Evolutionary conservation across 805 yeast species (phyloP), one percentile per base, ranked within the genome.

Genomic region (Ogataea trehalophila): DNA sequence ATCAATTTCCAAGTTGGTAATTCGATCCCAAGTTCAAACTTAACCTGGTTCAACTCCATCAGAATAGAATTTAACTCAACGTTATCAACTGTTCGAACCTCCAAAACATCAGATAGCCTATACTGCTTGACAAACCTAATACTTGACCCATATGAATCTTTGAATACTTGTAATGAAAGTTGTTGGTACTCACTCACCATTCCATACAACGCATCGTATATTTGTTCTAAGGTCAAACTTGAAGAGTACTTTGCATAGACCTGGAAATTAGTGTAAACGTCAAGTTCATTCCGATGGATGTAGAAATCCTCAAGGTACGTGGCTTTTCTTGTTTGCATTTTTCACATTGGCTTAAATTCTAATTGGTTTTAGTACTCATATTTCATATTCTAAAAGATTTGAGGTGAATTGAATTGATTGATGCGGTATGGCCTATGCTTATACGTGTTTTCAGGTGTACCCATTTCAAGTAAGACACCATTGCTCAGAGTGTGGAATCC

Each of bases 1-100:
- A 48, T 38, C 7, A 60, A 38, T 33, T 47, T 51, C 66, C 66
- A 63, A 17, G 58, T 16, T 29, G 65, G 63, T 16, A 37, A 33
- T 4, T 44, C 31, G 6, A 26, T n/a, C 14, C 41, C 42, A 17
- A 50, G 16, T 16, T 37, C 16, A 42, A 52, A 46, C 22, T 20
- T 29, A 31, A 31, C 36, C 6, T 39, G n/a, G 15, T 44, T 37
- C 34, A 49, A 20, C 31, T 39, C 36, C 8, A 34, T 20, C 6
- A 58, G 18, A 15, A 51, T 33, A 8, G 48, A 45, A 14, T 39
- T 23, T 7, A 50, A 23, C 6, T 46, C 29, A 6, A 39, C 22
- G 1, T 41, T 37, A 5, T 43, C 44, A 20, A 51, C 51, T 7
- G 51, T 44, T 16, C 49, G 37, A 11, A 54, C 43, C 26, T 57